Evolutionary conservation across 2,329 filamentous ascomycete genomes (phyloP), one percentile per base, ranked within the genome.

Genomic region (Celoporthe dispersa): DNA sequence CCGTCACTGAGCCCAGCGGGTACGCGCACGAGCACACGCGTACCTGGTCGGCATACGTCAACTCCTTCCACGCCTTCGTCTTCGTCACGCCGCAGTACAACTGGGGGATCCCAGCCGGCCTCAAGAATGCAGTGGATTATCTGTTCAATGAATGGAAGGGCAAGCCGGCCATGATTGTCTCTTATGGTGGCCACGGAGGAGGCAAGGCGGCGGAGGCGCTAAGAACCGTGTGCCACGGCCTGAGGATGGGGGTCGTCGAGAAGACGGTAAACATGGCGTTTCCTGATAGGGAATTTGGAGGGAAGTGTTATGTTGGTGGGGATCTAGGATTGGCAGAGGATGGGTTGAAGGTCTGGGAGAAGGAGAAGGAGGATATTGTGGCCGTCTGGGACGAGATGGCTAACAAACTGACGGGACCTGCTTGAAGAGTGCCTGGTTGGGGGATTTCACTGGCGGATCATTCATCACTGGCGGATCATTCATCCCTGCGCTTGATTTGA

Each of bases 81-180:
- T 73, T 77, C 66, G 74, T 77, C 53, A 76, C 78, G 28, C 76
- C 79, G 22, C 78, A 81, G 74, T 85, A 85, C 74, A 86, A 86
- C 76, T 84, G 80, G 78, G 81, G 83, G 9, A 78, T 84, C 25
- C 82, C 84, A 0, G 84, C 81, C 0, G 81, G 79, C 22, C 74
- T 85, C 28, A 87, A 87, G 77, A 87, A 85, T 72, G 84, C 84
- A 11, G 80, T 87, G 62, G 85, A 87, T 72, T 85, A 84, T 72
- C 77, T 87, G 7, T 86, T 79, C 74, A 75, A 86, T 69, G 84
- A 86, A 73, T 86, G 84, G 83, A 79, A 73, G 31, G 81, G 80
- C 14, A 86, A 86, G 74, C 81, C 84, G 0, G 82, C 80, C 25
- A 71, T 81, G 73, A 79, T 87, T 63, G 81, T 87, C 22, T 82